Evolutionary conservation across 2,329 filamentous ascomycete species (phyloP), one percentile per base, ranked within the genome.

Genomic region (Drechslera avenae): DNA sequence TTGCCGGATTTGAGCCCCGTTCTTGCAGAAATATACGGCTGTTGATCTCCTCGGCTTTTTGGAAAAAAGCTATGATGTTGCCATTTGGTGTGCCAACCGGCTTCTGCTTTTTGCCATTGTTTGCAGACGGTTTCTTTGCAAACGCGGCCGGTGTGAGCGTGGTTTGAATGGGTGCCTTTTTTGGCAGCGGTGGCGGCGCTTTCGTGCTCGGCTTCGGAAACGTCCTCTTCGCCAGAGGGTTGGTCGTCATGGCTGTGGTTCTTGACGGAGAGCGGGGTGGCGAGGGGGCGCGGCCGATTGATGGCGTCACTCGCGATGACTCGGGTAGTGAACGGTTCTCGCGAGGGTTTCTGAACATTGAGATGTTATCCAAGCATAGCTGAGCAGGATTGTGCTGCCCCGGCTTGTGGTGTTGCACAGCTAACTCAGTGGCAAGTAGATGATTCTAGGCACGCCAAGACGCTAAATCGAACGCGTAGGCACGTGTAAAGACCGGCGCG

Each of bases 311-410:
- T 54, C 68, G 67, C 14, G 66, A 66, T 37, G 68, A 61, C 19
- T 68, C 63, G n/a, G 71, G 56, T 23, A 69, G 63, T 33, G 64
- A 51, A 26, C 62, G 63, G 52, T 78, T 78, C 51, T 82, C 77
- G 68, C 81, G 75, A 39, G 81, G 80, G 40, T 81, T 83, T 48
- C 81, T 76, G 56, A 84, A 83, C 81, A 83, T 83, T 18, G 41
- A 31, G 3, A 18, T 14, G 4, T 9, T 13, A 28, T 9, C 26
- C 33, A 13, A 33, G 17, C 39, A 42, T 48, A 10, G 7, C 23
- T 19, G 26, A 23, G 16, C 16, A 40, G n/a, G 33, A 21, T 23
- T 21, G 28, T 14, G 34, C 12, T 42, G 37, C 39, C 34, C 30
- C 9, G 17, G 30, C 28, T 21, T 17, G 39, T 33, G 19, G 17